Conservation (phyloP, 495 filamentous ascomycete species). For the Penicillium dipodomyicola region DNA sequence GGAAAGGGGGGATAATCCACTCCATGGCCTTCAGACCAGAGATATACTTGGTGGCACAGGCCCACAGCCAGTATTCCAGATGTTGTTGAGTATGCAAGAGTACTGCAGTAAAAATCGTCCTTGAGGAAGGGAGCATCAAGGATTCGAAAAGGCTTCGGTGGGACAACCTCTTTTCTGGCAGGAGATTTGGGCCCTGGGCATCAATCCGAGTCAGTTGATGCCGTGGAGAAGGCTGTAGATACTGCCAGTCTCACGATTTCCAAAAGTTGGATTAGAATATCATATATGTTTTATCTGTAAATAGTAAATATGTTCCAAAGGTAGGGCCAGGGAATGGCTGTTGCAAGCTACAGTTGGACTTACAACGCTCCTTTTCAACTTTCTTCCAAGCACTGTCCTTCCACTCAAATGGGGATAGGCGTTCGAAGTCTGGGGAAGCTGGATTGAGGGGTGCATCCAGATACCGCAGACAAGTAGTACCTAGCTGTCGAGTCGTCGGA, state of each 20-base stretch:
- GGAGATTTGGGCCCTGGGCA: conserved; percentile 25
- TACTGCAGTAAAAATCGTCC: conserved; percentile 95
- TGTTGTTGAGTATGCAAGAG: conserved; percentile 77
- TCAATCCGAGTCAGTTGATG: conserved; percentile 14
- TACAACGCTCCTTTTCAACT: conserved; percentile 48
- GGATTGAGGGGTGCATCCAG: conserved; percentile 26
- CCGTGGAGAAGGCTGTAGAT: neutral
- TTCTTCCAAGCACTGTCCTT: conserved; percentile 61
- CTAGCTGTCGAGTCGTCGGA: conserved; percentile 57
- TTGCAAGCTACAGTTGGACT: conserved; percentile 22
- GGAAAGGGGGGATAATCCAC: conserved; percentile 47
- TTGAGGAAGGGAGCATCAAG: conserved; percentile 83
- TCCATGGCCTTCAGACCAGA: conserved; percentile 77
- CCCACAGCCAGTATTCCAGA: conserved; percentile 80
- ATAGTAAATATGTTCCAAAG: conserved; percentile 7
- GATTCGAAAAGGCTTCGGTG: conserved; percentile 77
- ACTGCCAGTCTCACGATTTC: conserved; percentile 3
- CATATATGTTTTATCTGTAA: conserved; percentile 10
- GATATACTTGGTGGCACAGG: conserved; percentile 75
- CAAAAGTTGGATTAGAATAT: conserved; percentile 1
- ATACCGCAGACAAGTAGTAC: conserved; percentile 32
- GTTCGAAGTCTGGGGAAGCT: conserved; percentile 34
- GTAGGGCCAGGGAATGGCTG: neutral
- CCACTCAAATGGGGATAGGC: conserved; percentile 46
- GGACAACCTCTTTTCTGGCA: conserved; percentile 43